Evolutionary conservation across 2,329 filamentous ascomycete genomes (phyloP), one percentile per base, ranked within the genome.

Genomic region (Aspergillus carbonarius): DNA sequence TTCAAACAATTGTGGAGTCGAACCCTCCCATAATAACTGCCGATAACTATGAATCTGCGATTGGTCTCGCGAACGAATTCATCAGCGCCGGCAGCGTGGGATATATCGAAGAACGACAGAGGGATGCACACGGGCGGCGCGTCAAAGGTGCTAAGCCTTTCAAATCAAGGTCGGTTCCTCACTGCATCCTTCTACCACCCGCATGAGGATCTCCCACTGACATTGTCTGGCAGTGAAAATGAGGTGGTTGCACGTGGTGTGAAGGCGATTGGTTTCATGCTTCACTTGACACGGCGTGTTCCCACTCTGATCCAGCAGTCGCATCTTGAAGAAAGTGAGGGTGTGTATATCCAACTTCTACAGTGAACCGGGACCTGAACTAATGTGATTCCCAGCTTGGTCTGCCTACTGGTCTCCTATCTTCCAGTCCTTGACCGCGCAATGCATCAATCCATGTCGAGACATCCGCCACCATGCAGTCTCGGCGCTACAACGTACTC

Each of bases 361-460:
- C 15, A 9, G 9, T 3, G 30, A 5, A 13, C 5, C 27, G 15
- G 18, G 48, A 2, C 13, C 3, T 46, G 5, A 18, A 47, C 61
- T 70, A 55, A 68, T 42, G 7, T 51, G 30, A 56, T 42, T 8
- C 20, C 23, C 46, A 90, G 95, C 95, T 13, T 99, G 95, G 95
- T 92, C 92, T 52, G 92, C 95, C 8, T 99, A 99, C 74, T 99
- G 95, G 95, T 88, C 93, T 13, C 95, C 93, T 1, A 92, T 99
- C 25, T 95, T 99, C 76, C 87, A 92, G 66, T 90, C 92, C 5
- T 79, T 99, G 17, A 95, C 90, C 3, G 87, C 86, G 4, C 95
- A 99, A 76, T 97, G 93, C 76, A 91, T 91, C 55, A 99, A 98
- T 72, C 92, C 93, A 0, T 97, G 92, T 70, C 89, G 93, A 55